Evolutionary conservation across 176 grass and related monocot genomes (phyloP).

Genomic region (Oryza glaberrima): DNA sequence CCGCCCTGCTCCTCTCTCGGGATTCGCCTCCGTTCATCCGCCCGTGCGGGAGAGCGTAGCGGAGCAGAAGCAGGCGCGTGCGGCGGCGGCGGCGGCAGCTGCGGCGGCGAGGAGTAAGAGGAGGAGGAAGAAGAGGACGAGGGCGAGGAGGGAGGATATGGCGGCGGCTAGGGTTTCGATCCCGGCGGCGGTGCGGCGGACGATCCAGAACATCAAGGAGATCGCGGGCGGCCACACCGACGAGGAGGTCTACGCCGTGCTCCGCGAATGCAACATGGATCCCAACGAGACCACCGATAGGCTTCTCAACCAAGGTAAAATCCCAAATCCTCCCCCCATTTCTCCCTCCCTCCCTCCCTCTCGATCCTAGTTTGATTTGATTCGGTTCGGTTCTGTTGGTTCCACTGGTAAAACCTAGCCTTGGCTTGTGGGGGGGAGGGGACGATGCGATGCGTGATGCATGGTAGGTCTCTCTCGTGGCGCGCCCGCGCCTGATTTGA

Average conservation of each 20-base stretch:
- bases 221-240: constrained; percentile 83
- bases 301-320: constrained; percentile 82
- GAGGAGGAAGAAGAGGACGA: neutral
- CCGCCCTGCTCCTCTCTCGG: constrained; percentile 13
- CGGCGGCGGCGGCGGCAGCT: neutral
- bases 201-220: constrained; percentile 87
- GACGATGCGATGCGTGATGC: neutral
- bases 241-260: constrained; percentile 93
- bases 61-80: neutral
- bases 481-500: constrained; percentile 22
- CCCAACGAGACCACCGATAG: constrained; percentile 90
- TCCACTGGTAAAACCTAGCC: neutral
- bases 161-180: constrained; percentile 70
- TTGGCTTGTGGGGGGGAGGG: neutral
- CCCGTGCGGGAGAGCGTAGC: constrained; percentile 6
- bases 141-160: constrained; percentile 47
- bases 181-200: constrained; percentile 60
- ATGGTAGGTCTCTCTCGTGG: neutral
- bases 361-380: neutral
- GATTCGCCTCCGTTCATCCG: constrained; percentile 21
- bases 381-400: constrained; percentile 16
- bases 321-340: neutral
- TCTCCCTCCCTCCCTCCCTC: neutral
- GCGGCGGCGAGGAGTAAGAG: neutral
- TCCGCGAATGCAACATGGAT: constrained; percentile 95